Evolutionary conservation across 2,329 filamentous ascomycete genomes (phyloP), one percentile per base, ranked within the genome.

Genomic region (Allantophomopsis lycopodina): DNA sequence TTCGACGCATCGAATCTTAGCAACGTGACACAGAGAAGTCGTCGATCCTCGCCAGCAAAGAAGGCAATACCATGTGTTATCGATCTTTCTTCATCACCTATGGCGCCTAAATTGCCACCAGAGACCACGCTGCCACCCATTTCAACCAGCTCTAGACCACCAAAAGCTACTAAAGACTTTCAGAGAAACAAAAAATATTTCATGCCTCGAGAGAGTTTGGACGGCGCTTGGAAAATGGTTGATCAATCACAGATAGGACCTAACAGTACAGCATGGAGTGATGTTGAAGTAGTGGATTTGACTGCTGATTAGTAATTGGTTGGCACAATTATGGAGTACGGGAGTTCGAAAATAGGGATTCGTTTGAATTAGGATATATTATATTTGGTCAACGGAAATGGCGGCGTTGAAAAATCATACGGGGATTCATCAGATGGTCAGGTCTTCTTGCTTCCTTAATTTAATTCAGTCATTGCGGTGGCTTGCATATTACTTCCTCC

Each of bases 221-320:
- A 53, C 5, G 58, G 58, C 2, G 49, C 51, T 2, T 60, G 56
- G 54, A 55, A 52, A 41, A 48, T 52, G 40, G 36, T 51, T 11
- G 47, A 47, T 37, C 43, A 46, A 33, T 39, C 44, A 32, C 47
- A 50, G 35, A 21, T 40, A 18, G 39, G 18, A 33, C 23, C 30
- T 18, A 15, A 36, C 30, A 17, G 30, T 17, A 35, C 23, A 7
- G 18, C 30, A 7, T 32, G 12, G 21, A n/a, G 39, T 17, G 21
- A 34, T 21, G 40, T 44, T 17, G 43, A 44, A 17, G 30, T 39
- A 13, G 32, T 44, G 39, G 43, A 44, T 44, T 33, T 44, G 16
- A 44, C 40, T 4, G 40, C 32, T 28, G 36, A 35, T 33, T 42
- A 17, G 36, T 14, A 14, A 14, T n/a, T 31, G 37, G 4, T 32